phyloP scores from a whole-genome alignment of 441 rosid species.

The Theobroma grandiflorum region DNA sequence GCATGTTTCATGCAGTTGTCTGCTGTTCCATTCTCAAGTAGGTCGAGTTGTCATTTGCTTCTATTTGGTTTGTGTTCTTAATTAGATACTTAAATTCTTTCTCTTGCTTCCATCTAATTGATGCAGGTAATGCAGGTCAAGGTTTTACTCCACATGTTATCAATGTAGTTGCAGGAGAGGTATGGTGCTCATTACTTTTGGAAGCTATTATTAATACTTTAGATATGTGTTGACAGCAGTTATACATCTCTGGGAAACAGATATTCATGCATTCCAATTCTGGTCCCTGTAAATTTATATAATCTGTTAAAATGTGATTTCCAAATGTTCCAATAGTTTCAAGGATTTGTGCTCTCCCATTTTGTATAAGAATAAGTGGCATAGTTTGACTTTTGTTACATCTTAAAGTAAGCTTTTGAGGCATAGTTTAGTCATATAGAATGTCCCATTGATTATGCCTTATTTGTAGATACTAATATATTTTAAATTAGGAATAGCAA shows the following conservation, averaged over 20 bases:
- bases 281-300: neutral
- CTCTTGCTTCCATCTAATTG: conserved; percentile 28
- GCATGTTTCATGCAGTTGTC: neutral
- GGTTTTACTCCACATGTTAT: conserved; percentile 89
- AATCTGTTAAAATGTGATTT: neutral
- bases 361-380: neutral
- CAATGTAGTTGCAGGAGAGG: conserved; percentile 88
- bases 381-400: neutral
- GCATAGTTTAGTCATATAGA: conserved; percentile 2
- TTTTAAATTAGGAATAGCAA: neutral
- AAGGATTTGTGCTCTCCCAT: neutral
- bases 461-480: neutral
- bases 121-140: conserved; percentile 79
- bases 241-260: neutral
- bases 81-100: conserved; percentile 12
- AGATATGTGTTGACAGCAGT: neutral
- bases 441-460: neutral
- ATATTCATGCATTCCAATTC: neutral
- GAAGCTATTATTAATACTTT: neutral
- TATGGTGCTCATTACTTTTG: conserved; percentile 41
- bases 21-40: neutral
- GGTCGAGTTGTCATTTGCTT: neutral
- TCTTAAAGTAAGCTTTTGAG: neutral
- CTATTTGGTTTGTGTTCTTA: neutral
- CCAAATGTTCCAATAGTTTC: neutral